Evolutionary conservation across 257 asterid species (phyloP).

Genomic region (Euphrasia confusa): DNA sequence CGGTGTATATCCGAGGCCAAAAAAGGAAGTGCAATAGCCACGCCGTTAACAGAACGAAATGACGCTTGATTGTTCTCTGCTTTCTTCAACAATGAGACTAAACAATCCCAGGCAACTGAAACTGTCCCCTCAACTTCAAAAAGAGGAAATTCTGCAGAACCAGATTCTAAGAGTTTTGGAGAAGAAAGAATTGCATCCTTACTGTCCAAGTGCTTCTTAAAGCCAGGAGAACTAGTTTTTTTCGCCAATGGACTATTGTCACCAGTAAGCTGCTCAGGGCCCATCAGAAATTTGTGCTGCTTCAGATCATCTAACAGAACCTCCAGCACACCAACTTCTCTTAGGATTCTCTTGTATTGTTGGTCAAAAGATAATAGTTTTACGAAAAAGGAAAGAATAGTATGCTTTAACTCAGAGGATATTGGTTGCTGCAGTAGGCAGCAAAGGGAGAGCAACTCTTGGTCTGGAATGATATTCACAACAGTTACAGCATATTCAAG

Average conservation of each 20-base stretch:
- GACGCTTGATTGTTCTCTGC: conserved; percentile 82
- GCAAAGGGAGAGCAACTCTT: conserved; percentile 95
- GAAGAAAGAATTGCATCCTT: conserved; percentile 91
- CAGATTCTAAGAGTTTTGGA: conserved; percentile 81
- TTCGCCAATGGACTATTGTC: conserved; percentile 54
- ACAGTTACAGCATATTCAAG: conserved; percentile 97
- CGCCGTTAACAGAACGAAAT: conserved; percentile 84
- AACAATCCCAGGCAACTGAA: conserved; percentile 88
- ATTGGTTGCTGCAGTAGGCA: conserved; percentile 93
- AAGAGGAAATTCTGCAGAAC: conserved; percentile 70
- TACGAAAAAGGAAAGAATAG: conserved; percentile 82
- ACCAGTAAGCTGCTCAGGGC: conserved; percentile 55
- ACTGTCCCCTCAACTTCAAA: conserved; percentile 75
- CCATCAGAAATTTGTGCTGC: conserved; percentile 76
- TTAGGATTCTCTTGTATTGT: conserved; percentile 89
- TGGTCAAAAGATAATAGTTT: conserved; percentile 93
- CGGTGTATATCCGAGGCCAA: conserved; percentile 85
- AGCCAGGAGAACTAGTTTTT: conserved; percentile 69
- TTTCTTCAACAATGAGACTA: conserved; percentile 84
- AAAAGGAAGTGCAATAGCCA: conserved; percentile 71
- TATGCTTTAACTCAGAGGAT: conserved; percentile 69
- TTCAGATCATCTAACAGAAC: conserved; percentile 92
- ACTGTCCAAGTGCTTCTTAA: conserved; percentile 72
- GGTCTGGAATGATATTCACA: conserved; percentile 92
- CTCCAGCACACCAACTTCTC: conserved; percentile 98